Conservation (phyloP, 2,329 filamentous ascomycete species). For the Aspergillus bombycis region DNA sequence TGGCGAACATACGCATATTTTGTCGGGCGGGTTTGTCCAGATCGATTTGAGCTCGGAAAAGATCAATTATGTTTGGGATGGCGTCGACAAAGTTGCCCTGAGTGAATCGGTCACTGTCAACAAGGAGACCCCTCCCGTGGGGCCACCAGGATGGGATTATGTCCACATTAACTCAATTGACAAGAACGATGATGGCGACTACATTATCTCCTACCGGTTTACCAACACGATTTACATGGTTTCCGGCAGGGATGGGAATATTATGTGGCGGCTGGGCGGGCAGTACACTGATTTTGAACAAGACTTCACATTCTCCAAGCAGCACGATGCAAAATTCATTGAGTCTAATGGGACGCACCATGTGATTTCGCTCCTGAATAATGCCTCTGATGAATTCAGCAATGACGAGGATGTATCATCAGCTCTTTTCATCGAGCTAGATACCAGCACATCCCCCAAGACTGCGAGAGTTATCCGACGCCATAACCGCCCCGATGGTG, state of each 20-base stretch:
- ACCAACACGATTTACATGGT: constrained; percentile 44
- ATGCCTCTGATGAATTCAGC: constrained; percentile 35
- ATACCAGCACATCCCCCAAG: constrained; percentile 30
- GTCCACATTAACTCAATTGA: constrained; percentile 46
- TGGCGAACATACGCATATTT: constrained; percentile 27
- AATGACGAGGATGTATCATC: constrained; percentile 32
- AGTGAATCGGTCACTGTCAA: constrained; percentile 17
- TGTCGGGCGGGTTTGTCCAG: constrained; percentile 38
- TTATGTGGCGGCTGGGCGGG: constrained; percentile 44
- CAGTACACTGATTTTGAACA: constrained; percentile 30
- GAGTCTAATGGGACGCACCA: constrained; percentile 32
- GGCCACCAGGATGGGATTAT: constrained; percentile 36
- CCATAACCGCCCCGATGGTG: constrained; percentile 37
- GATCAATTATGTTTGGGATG: constrained; percentile 40
- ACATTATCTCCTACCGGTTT: constrained; percentile 42
- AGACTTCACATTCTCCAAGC: constrained; percentile 39
- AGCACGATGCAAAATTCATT: constrained; percentile 42
- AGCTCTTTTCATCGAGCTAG: constrained; percentile 33
- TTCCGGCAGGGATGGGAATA: constrained; percentile 34
- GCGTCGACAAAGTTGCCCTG: constrained; percentile 32
- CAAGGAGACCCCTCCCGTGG: constrained; percentile 11
- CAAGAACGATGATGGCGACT: constrained; percentile 42
- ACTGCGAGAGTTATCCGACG: constrained; percentile 30
- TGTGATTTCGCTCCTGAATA: constrained; percentile 39
- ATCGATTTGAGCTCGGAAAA: constrained; percentile 36